A percentile compares a stretch with the other conserved stretches of the same genome.
Conservation (phyloP, 345 rosid genomes). For the Pugionium dolabratum region DNA sequence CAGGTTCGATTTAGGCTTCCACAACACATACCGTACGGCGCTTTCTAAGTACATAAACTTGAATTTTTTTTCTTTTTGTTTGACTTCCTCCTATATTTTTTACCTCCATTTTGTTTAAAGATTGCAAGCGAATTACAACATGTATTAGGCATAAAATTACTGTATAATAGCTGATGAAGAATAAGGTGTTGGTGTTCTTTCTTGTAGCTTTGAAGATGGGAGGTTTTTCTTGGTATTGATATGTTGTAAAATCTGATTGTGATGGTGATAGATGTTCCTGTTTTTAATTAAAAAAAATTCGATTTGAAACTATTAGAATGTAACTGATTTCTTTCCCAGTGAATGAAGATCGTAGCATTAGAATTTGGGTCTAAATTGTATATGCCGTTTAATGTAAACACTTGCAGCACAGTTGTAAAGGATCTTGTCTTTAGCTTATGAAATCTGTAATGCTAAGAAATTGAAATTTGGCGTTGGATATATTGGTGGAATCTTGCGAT, state of each 20-base stretch:
- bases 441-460: background rate
- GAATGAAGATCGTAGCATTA: background rate
- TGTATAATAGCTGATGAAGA: constrained; percentile 33
- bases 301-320: background rate
- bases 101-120: background rate
- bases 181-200: constrained; percentile 20
- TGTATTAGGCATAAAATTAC: constrained; percentile 6
- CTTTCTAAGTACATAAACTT: constrained; percentile 31
- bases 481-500: background rate
- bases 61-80: constrained; percentile 1
- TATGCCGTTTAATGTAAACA: no score
- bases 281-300: background rate
- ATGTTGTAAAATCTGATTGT: constrained; percentile 25
- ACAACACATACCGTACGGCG: constrained; percentile 47
- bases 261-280: constrained; percentile 20
- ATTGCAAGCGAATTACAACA: constrained; percentile 11
- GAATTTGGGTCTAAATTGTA: no score
- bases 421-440: background rate
- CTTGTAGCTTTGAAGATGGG: background rate
- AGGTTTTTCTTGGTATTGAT: constrained; percentile 19
- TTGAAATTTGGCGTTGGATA: background rate
- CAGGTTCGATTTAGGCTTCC: constrained; percentile 94
- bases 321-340: background rate
- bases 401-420: background rate
- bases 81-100: background rate